Percentiles rank a stretch among this genome's conserved stretches.
phyloP scores from a whole-genome alignment of 192 early-diverging fungal genomes.

The Podila epigama region DNA sequence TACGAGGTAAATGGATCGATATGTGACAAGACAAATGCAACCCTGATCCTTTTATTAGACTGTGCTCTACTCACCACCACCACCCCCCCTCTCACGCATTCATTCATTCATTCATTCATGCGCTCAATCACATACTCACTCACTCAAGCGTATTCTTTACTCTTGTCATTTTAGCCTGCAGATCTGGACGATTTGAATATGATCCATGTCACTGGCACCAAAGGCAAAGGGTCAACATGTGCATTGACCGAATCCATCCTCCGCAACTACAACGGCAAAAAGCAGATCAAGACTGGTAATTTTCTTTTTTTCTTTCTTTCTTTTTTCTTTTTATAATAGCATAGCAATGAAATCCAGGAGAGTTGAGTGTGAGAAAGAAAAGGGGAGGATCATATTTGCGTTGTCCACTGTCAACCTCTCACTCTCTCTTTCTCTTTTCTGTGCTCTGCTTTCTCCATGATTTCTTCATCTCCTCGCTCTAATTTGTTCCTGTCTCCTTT shows the following conservation, averaged over 20 bases:
- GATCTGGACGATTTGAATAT: slow-evolving; percentile 80
- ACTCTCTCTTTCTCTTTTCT: no score
- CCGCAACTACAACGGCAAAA: slow-evolving; percentile 43
- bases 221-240: slow-evolving; percentile 88
- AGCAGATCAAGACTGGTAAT: slow-evolving; percentile 42
- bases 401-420: no score
- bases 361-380: no score
- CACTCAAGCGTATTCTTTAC: slow-evolving; percentile 17
- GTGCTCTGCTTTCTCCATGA: no score
- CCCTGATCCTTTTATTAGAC: not conserved
- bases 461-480: no score
- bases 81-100: no score
- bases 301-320: not conserved
- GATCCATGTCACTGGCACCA: slow-evolving; percentile 86
- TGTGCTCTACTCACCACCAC: no score
- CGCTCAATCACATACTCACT: not conserved
- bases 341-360: no score
- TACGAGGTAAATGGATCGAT: slow-evolving; percentile 63
- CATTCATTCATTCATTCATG: no score
- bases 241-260: slow-evolving; percentile 86
- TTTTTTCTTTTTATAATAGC: not conserved
- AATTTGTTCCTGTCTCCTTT: no score
- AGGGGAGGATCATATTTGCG: no score
- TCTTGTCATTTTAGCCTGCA: slow-evolving; percentile 42
- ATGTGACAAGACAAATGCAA: not conserved